Conservation (phyloP, 495 filamentous ascomycete genomes). For the Aspergillus nanangensis region DNA sequence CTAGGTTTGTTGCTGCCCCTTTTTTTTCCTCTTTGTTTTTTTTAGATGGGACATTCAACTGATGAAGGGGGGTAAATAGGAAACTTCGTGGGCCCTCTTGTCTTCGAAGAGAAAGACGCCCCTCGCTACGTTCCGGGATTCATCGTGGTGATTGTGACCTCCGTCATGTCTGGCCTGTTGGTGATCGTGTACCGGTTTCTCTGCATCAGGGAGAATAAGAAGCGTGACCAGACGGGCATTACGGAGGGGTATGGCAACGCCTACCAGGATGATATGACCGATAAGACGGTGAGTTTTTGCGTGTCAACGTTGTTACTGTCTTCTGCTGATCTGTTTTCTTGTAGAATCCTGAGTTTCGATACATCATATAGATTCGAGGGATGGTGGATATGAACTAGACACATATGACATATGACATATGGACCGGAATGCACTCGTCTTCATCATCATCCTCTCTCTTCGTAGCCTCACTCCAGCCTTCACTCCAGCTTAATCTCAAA, state of each 20-base stretch:
- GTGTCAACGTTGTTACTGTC: not conserved
- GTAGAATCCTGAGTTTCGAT: conserved; percentile 40
- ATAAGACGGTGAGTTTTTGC: conserved; percentile 16
- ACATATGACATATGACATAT: too few relatives aligned
- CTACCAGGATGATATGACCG: conserved; percentile 41
- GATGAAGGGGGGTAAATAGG: too few relatives aligned
- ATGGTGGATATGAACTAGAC: too few relatives aligned
- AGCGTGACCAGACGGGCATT: conserved; percentile 20
- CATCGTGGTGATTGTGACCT: conserved; percentile 34
- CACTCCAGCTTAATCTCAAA: conserved; percentile 35
- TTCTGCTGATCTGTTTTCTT: conserved; percentile 4
- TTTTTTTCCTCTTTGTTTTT: not conserved
- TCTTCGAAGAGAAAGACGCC: conserved; percentile 1
- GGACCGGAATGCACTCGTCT: too few relatives aligned
- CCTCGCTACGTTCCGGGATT: conserved; percentile 35
- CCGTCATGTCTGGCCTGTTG: conserved; percentile 20
- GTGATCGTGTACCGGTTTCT: conserved; percentile 31
- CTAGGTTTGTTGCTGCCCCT: conserved; percentile 30
- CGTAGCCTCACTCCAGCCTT: too few relatives aligned
- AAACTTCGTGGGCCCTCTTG: conserved; percentile 8
- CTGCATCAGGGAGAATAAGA: conserved; percentile 26
- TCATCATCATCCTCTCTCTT: too few relatives aligned
- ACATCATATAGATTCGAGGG: conserved; percentile 24
- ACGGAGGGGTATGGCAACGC: conserved; percentile 36
- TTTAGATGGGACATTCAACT: not conserved